Percentiles rank a stretch among this genome's conserved stretches.
Conservation (phyloP, 306 rosid genomes). For the Corylus americana region DNA sequence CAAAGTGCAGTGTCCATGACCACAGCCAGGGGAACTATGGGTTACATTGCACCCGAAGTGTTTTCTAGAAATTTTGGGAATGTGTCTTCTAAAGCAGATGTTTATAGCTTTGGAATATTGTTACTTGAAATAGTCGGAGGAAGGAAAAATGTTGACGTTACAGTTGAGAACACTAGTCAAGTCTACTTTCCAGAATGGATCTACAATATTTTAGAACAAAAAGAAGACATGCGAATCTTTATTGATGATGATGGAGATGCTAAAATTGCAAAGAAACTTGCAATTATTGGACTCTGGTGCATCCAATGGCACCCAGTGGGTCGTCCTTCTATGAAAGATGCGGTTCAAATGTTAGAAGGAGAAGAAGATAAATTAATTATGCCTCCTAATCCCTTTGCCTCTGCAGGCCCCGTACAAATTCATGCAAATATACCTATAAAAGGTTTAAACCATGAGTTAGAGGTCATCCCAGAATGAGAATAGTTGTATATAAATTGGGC, state of each 20-base stretch:
- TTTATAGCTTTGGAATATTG: conserved; percentile 40
- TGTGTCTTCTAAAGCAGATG: conserved; percentile 38
- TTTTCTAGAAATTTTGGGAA: conserved; percentile 39
- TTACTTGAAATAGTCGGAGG: conserved; percentile 7
- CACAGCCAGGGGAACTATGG: conserved; percentile 37
- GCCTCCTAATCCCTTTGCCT: conserved; percentile 19
- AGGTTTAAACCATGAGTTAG: background rate
- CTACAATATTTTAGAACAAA: too few relatives aligned
- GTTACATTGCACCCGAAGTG: conserved; percentile 43
- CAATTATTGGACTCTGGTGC: conserved; percentile 19
- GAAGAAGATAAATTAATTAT: too few relatives aligned
- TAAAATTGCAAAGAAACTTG: conserved; percentile 29
- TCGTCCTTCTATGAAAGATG: too few relatives aligned
- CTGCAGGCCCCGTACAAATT: background rate
- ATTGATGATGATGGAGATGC: too few relatives aligned
- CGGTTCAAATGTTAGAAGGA: too few relatives aligned
- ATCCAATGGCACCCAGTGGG: conserved; percentile 28
- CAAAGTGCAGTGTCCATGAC: conserved; percentile 23
- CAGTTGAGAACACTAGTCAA: too few relatives aligned
- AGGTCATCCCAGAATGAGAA: too few relatives aligned
- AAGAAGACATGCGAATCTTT: too few relatives aligned
- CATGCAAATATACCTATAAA: background rate
- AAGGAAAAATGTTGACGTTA: too few relatives aligned
- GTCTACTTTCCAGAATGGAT: too few relatives aligned
- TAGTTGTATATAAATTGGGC: too few relatives aligned